Evolutionary conservation across 2,329 filamentous ascomycete species (phyloP).

Genomic region (Fusarium sp.): DNA sequence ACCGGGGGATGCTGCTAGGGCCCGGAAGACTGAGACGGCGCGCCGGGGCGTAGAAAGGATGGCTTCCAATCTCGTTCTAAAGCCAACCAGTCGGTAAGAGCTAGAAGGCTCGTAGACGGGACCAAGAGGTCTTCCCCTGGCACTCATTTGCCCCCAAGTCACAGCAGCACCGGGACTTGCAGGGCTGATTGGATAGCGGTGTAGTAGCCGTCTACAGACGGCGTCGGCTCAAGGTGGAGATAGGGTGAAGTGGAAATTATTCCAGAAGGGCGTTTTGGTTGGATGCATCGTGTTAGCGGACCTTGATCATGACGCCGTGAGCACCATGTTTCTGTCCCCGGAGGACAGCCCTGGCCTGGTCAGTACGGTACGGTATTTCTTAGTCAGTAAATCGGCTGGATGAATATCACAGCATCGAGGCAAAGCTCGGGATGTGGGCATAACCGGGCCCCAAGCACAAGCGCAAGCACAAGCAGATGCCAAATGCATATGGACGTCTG

Average conservation of each 20-base stretch:
- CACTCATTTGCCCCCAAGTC: conserved; percentile 30
- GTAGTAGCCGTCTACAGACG: conserved; percentile 36
- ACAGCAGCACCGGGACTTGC: conserved; percentile 27
- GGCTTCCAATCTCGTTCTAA: conserved; percentile 28
- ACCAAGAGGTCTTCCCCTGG: neutral
- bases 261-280: conserved; percentile 38
- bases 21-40: conserved; percentile 15
- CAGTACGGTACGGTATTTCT: conserved; percentile 1
- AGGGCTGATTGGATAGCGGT: conserved; percentile 45
- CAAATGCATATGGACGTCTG: neutral
- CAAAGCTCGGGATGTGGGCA: neutral
- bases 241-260: conserved; percentile 41
- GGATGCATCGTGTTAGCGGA: conserved; percentile 22
- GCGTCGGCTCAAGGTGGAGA: conserved; percentile 35
- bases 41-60: conserved; percentile 4
- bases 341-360: conserved; percentile 3
- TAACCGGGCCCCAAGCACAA: conserved; percentile 4
- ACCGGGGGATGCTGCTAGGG: conserved; percentile 25
- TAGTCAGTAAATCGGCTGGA: conserved; percentile 4
- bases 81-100: conserved; percentile 38
- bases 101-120: conserved; percentile 15
- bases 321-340: conserved; percentile 20
- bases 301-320: conserved; percentile 24
- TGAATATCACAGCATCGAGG: conserved; percentile 29
- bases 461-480: neutral